These are phyloP conservation scores for Turnera subulata DNA, from an alignment of 345 rosid species.

Conservation along the genomic window DNA sequence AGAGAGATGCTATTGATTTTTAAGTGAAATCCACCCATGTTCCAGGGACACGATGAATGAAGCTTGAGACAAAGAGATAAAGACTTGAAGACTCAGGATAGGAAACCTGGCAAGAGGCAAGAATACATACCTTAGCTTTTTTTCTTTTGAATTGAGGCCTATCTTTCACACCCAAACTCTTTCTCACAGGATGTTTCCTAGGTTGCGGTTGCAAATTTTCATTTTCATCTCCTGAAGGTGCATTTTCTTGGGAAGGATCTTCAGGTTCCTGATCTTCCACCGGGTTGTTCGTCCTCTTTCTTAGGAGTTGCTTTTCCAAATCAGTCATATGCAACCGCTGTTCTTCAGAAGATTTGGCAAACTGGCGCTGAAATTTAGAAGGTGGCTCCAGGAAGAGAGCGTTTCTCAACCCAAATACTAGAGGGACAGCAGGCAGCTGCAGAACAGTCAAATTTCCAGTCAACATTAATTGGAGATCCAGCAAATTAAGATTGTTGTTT, in stretches of 20 bases:
- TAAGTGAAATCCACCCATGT: too few species aligned
- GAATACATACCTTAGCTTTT: slow-evolving; percentile 55
- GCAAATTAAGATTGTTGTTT: not conserved
- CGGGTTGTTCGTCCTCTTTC: slow-evolving; percentile 32
- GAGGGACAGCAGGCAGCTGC: slow-evolving; percentile 82
- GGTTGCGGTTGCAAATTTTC: slow-evolving; percentile 20
- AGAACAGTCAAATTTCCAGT: slow-evolving; percentile 7
- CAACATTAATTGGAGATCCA: not conserved
- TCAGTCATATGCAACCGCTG: slow-evolving; percentile 49
- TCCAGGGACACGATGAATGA: too few species aligned
- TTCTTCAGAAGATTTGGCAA: slow-evolving; percentile 56
- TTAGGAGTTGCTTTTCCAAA: slow-evolving; percentile 41
- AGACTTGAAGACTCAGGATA: not conserved
- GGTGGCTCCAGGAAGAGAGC: slow-evolving; percentile 75
- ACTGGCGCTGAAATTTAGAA: slow-evolving; percentile 62
- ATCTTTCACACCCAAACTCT: slow-evolving; percentile 45
- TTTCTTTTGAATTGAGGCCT: slow-evolving; percentile 77
- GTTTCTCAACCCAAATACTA: slow-evolving; percentile 67
- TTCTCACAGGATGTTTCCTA: slow-evolving; percentile 25
- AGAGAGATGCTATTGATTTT: too few species aligned
- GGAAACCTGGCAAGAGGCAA: not conserved
- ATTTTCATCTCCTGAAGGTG: slow-evolving; percentile 24
- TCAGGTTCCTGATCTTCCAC: slow-evolving; percentile 27
- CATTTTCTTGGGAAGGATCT: slow-evolving; percentile 31
- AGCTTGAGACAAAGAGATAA: not conserved